Conservation (phyloP, 1,284 basidiomycete genomes). For the Hemileia vastatrix region DNA sequence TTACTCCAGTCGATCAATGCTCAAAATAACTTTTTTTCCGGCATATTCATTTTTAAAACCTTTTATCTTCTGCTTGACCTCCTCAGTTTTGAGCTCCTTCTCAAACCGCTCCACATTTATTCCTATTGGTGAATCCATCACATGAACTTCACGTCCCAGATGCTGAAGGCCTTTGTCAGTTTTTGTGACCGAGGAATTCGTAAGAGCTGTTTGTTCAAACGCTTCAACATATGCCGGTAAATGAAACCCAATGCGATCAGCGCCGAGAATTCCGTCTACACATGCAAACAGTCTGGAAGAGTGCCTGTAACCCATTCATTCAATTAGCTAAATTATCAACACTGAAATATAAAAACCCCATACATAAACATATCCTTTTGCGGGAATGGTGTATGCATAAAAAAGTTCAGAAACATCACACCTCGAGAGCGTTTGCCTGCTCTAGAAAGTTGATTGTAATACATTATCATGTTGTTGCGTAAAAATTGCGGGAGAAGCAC, state of each 20-base stretch:
- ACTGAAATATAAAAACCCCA: slow-evolving; percentile 34
- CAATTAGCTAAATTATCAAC: slow-evolving; percentile 45
- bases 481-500: neutral
- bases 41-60: slow-evolving; percentile 79
- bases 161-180: slow-evolving; percentile 98
- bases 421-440: neutral
- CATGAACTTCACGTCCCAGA: slow-evolving; percentile 85
- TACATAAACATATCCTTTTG: slow-evolving; percentile 94
- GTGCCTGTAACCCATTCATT: too few relatives aligned
- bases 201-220: too few relatives aligned
- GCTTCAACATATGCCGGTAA: too few relatives aligned
- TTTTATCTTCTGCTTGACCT: slow-evolving; percentile 66
- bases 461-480: too few relatives aligned
- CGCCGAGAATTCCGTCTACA: slow-evolving; percentile 85
- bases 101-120: slow-evolving; percentile 90
- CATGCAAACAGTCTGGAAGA: too few relatives aligned
- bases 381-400: slow-evolving; percentile 97
- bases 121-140: slow-evolving; percentile 98
- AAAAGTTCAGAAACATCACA: slow-evolving; percentile 79
- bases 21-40: slow-evolving; percentile 93
- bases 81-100: slow-evolving; percentile 67
- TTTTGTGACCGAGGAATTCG: too few relatives aligned
- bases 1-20: slow-evolving; percentile 81
- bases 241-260: slow-evolving; percentile 95
- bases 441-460: neutral